phyloP scores from a whole-genome alignment of 805 yeast genomes.

The Ogataea methylovora region DNA sequence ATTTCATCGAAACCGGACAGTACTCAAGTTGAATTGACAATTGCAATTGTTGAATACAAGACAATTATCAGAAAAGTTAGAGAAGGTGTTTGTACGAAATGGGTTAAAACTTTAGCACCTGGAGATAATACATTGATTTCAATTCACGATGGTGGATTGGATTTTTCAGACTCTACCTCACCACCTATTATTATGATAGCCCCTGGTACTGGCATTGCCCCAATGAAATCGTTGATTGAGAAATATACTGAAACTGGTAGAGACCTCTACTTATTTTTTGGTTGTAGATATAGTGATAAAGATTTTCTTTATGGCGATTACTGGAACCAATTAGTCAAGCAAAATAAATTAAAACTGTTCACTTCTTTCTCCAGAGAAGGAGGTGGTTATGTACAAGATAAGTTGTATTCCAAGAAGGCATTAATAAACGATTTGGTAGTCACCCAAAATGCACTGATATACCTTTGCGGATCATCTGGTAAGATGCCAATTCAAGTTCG shows the following conservation, averaged over 20 bases:
- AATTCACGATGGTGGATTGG: conserved; percentile 37
- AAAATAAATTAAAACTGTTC: conserved; percentile 31
- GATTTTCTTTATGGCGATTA: conserved; percentile 61
- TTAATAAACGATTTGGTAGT: conserved; percentile 46
- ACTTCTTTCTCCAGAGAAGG: conserved; percentile 44
- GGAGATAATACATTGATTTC: conserved; percentile 49
- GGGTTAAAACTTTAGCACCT: conserved; percentile 44
- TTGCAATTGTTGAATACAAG: conserved; percentile 81
- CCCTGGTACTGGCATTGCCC: conserved; percentile 97
- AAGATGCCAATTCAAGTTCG: conserved; percentile 88
- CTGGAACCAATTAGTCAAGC: conserved; percentile 34
- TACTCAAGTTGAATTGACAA: conserved; percentile 50
- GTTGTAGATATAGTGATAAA: conserved; percentile 57
- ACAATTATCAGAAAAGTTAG: conserved; percentile 74
- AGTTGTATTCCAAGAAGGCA: conserved; percentile 43
- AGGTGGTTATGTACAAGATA: conserved; percentile 73
- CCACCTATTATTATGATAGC: conserved; percentile 65
- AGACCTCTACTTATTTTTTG: conserved; percentile 54
- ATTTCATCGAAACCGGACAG: conserved; percentile 60
- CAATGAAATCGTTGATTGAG: conserved; percentile 68
- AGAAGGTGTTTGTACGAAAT: conserved; percentile 75
- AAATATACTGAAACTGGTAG: conserved; percentile 14
- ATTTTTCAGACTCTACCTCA: background rate
- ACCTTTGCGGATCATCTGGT: conserved; percentile 91
- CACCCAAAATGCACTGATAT: conserved; percentile 52